Percentiles rank a stretch among this genome's conserved stretches.
Evolutionary conservation across 108 stramenopile species (phyloP).

Genomic region (Nitzschia sp.): DNA sequence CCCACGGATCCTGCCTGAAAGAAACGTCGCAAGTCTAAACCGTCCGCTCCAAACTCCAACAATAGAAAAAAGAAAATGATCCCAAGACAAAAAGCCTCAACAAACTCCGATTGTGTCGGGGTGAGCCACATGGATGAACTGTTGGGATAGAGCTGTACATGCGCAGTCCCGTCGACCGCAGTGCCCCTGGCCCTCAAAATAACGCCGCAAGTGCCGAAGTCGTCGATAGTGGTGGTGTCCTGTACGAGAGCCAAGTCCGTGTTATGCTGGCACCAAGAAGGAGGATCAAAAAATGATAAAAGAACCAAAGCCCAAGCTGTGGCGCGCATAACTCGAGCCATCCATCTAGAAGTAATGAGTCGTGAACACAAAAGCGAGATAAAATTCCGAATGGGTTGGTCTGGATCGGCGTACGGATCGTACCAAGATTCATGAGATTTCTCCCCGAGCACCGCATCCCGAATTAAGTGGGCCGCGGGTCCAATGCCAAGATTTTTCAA

Average conservation of each 20-base stretch:
- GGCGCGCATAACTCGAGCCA: conserved; percentile 22
- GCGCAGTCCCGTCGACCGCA: conserved; percentile 23
- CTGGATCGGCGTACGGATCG: conserved; percentile 52
- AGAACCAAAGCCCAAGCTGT: conserved; percentile 50
- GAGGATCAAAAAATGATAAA: conserved; percentile 72
- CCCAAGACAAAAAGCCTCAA: conserved; percentile 48
- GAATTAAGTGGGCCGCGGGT: conserved; percentile 62
- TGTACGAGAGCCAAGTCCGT: conserved; percentile 20
- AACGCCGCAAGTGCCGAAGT: conserved; percentile 41
- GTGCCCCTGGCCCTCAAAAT: conserved; percentile 23
- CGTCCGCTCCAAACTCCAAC: conserved; percentile 54
- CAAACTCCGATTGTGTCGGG: conserved; percentile 26
- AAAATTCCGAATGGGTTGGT: conserved; percentile 21
- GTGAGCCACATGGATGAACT: conserved; percentile 46
- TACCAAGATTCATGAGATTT: conserved; percentile 45
- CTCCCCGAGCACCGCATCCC: conserved; percentile 65
- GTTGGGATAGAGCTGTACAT: conserved; percentile 65
- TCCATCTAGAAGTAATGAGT: conserved; percentile 22
- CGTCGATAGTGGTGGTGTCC: neutral
- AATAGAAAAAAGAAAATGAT: conserved; percentile 39
- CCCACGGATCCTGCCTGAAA: conserved; percentile 35
- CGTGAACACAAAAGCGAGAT: conserved; percentile 44
- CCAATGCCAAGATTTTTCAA: conserved; percentile 36
- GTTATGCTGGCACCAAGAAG: conserved; percentile 58
- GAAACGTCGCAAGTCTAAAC: conserved; percentile 45